Evolutionary conservation across 495 filamentous ascomycete species (phyloP).

Genomic region (Trichoderma erinaceum): DNA sequence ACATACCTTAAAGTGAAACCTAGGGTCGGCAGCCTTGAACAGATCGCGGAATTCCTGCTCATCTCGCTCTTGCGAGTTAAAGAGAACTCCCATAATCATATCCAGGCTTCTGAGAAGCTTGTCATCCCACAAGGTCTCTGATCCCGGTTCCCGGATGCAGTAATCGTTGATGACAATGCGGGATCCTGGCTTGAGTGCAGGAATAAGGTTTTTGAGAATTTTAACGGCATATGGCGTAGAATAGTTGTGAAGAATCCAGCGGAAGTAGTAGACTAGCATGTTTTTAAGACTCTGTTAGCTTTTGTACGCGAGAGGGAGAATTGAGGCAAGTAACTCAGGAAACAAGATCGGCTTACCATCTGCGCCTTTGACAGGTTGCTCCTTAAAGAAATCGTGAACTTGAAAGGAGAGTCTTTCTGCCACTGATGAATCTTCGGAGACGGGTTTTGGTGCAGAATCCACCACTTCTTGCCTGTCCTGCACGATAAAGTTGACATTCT

Average conservation of each 20-base stretch:
- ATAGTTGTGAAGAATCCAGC: constrained; percentile 56
- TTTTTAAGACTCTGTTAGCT: neutral
- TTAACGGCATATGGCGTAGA: constrained; percentile 51
- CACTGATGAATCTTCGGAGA: constrained; percentile 35
- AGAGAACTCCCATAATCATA: constrained; percentile 47
- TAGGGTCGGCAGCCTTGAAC: constrained; percentile 38
- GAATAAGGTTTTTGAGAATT: constrained; percentile 47
- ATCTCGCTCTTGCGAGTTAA: constrained; percentile 50
- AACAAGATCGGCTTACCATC: constrained; percentile 30
- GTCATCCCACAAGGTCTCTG: constrained; percentile 44
- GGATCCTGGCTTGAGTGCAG: constrained; percentile 49
- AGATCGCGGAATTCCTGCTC: constrained; percentile 42
- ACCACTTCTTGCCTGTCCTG: constrained; percentile 49
- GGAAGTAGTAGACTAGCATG: constrained; percentile 46
- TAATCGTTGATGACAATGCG: constrained; percentile 49
- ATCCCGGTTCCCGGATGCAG: constrained; percentile 39
- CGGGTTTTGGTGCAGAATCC: constrained; percentile 35
- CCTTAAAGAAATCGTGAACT: constrained; percentile 50
- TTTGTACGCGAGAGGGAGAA: neutral
- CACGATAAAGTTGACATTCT: constrained; percentile 48
- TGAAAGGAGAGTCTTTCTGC: constrained; percentile 38
- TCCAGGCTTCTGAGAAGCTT: constrained; percentile 50
- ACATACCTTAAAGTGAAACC: constrained; percentile 41
- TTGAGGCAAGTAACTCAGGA: neutral
- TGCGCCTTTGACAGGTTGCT: constrained; percentile 47